Conservation (phyloP, 2,329 filamentous ascomycete species). For the Dothideomycetes sp. region DNA sequence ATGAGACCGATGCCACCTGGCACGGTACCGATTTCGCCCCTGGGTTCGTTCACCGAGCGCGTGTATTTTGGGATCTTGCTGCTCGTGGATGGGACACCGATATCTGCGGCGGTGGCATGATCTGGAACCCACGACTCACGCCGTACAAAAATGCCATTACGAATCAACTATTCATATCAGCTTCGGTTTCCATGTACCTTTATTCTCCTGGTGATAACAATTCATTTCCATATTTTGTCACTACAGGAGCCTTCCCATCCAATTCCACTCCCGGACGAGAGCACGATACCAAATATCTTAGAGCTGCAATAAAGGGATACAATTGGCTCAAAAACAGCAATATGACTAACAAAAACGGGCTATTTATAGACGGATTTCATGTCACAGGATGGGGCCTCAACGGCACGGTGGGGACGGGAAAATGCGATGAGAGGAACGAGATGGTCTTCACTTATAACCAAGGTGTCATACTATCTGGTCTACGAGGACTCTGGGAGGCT, state of each 20-base stretch:
- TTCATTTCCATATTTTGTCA: conserved; percentile 54
- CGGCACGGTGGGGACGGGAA: conserved; percentile 50
- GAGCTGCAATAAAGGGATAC: conserved; percentile 52
- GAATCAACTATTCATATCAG: conserved; percentile 79
- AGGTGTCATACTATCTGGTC: conserved; percentile 74
- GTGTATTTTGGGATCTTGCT: conserved; percentile 76
- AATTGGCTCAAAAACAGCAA: conserved; percentile 57
- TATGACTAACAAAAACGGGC: conserved; percentile 52
- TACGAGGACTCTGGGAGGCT: conserved; percentile 67
- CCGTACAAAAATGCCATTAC: conserved; percentile 97
- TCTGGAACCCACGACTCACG: conserved; percentile 68
- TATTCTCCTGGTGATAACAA: conserved; percentile 75
- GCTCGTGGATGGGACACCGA: conserved; percentile 68
- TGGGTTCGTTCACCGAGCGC: conserved; percentile 69
- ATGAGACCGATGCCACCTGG: conserved; percentile 45
- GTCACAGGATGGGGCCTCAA: conserved; percentile 52
- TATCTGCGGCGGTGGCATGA: conserved; percentile 80
- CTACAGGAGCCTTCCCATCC: conserved; percentile 11
- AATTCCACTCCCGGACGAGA: conserved; percentile 9
- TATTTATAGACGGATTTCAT: conserved; percentile 85
- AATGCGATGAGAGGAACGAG: conserved; percentile 70
- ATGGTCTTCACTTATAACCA: conserved; percentile 97
- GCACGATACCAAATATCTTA: conserved; percentile 65
- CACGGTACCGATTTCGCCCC: conserved; percentile 68
- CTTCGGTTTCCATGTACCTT: conserved; percentile 80